Evolutionary conservation across 345 rosid species (phyloP).

Genomic region (Boechera stricta): DNA sequence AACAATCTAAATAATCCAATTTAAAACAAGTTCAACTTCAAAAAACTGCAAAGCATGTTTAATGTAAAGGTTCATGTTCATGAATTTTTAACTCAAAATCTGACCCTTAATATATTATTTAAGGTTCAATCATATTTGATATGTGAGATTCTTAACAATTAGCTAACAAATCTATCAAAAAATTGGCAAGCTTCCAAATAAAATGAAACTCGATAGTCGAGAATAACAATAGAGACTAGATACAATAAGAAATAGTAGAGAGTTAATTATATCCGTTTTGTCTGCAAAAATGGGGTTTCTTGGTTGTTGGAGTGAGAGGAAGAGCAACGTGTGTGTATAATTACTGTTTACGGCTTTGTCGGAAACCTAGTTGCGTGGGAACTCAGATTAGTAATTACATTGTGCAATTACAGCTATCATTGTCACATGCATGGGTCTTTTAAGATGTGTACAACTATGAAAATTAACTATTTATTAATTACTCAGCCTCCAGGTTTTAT

Average conservation of each 20-base stretch:
- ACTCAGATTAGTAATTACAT: constrained; percentile 32
- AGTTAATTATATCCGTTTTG: background rate
- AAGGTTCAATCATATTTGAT: too few relatives aligned
- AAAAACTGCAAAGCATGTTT: too few relatives aligned
- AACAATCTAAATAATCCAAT: too few relatives aligned
- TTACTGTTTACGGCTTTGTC: constrained; percentile 18
- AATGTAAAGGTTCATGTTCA: too few relatives aligned
- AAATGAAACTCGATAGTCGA: background rate
- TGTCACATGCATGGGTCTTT: constrained; percentile 35
- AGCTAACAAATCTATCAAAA: background rate
- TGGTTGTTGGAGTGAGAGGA: constrained; percentile 22
- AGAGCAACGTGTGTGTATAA: constrained; percentile 14
- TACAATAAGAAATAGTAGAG: background rate
- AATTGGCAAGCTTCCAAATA: background rate
- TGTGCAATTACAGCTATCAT: constrained; percentile 38
- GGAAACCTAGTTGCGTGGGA: constrained; percentile 40
- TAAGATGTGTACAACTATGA: constrained; percentile 10
- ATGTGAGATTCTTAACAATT: too few relatives aligned
- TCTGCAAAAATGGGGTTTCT: background rate
- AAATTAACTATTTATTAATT: background rate
- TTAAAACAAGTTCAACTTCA: too few relatives aligned
- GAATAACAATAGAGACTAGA: too few relatives aligned
- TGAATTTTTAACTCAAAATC: too few relatives aligned
- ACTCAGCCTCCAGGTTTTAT: constrained; percentile 24
- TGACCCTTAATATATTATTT: too few relatives aligned